Base-by-base conservation (phyloP, 768 basidiomycete species). In the Kwoniella sp. region DNA sequence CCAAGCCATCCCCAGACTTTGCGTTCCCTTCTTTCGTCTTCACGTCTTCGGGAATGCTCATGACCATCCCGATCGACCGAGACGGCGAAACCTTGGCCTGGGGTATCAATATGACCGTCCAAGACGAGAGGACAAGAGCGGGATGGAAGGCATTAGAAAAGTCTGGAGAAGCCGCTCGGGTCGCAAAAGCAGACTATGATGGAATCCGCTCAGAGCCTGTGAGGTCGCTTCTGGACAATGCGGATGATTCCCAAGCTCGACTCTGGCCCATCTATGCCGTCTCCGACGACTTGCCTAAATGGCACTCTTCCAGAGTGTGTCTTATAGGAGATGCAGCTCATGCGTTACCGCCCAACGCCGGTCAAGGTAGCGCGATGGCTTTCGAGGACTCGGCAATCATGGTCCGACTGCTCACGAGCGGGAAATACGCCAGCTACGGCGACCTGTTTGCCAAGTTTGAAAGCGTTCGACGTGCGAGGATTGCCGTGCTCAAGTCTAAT, bases 321-420 rank as follows among this genome's bases (percentile, higher is more conserved):
- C 58, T 74, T 1, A 55, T 74, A 1, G 73, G 70, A 15, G 73
- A 74, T 36, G 73, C 73, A 0, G 73, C 73, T n/a, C 73, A 74
- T 30, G 70, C 56, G 6, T 29, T 74, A 2, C 65, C 68, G 3
- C 68, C 62, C 0, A 66, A 64, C 26, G 40, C 40, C 40, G 73
- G 73, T 49, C 70, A 70, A 55, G 73, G 70, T 25, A 62, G 29
- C 12, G 70, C 68, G 9, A 26, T 67, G 46, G 73, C 73, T 0
- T 72, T 74, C 27, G 70, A 74, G 60, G 73, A 74, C 54, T 68
- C 55, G 2, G 73, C 65, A 4, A 24, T 68, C 26, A 29, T 74
- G 24, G 17, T 65, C 8, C 56, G 70, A 9, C 50, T 73, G 17
- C 29, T 73, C 1, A 25, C 37, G 15, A 7, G 48, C 55, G 17